Conservation (phyloP, 495 filamentous ascomycete species). For the Penicillium soppii region DNA sequence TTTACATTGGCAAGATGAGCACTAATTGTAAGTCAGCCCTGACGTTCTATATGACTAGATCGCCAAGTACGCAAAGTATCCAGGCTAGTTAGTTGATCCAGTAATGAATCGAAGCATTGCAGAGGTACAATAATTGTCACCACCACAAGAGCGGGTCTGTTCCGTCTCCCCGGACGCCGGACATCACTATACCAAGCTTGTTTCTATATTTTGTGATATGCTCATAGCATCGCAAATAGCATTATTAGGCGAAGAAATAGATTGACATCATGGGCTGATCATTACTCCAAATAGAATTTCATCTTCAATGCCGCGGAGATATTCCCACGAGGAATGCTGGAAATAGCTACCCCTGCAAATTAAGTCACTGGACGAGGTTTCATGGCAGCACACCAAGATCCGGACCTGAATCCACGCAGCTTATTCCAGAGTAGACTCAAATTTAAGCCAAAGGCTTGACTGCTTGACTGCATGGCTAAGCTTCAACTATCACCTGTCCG, state of each 20-base stretch:
- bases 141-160: no score
- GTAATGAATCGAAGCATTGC: no score
- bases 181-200: no score
- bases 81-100: no score
- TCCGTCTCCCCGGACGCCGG: no score
- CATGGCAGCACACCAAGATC: neutral
- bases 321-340: slow-evolving; percentile 1
- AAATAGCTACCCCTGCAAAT: slow-evolving; percentile 3
- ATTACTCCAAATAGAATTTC: neutral
- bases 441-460: neutral
- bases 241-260: neutral
- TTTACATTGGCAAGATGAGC: no score
- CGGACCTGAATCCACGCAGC: neutral
- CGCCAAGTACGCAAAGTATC: no score
- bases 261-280: neutral
- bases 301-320: neutral
- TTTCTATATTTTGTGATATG: neutral
- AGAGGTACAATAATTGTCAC: no score
- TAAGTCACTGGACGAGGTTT: neutral
- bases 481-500: neutral
- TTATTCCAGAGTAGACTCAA: neutral
- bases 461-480: neutral
- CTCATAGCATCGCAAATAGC: neutral
- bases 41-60: no score
- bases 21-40: no score